phyloP scores from a whole-genome alignment of 2,329 filamentous ascomycete species.

The Alternaria sp. region DNA sequence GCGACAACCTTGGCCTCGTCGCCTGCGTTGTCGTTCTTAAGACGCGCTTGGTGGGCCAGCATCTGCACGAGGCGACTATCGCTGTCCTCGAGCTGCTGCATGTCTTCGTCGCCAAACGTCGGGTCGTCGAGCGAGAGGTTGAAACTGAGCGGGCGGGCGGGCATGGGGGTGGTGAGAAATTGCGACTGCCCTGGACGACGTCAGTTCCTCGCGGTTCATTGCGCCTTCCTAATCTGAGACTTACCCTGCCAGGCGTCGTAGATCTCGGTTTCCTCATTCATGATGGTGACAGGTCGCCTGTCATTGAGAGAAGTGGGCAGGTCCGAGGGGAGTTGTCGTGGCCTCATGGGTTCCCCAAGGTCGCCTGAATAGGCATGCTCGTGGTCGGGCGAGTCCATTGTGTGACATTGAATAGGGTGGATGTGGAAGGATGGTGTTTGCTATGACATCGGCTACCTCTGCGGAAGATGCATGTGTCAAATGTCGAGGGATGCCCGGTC shows the following conservation, averaged over 20 bases:
- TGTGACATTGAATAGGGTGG: slow-evolving; percentile 33
- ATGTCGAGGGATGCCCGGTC: slow-evolving; percentile 12
- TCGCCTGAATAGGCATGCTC: slow-evolving; percentile 46
- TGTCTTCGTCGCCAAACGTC: slow-evolving; percentile 71
- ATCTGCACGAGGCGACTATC: slow-evolving; percentile 92
- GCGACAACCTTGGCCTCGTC: slow-evolving; percentile 79
- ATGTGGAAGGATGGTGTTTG: background rate
- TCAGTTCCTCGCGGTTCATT: background rate
- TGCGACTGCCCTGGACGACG: slow-evolving; percentile 80
- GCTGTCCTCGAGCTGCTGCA: slow-evolving; percentile 70
- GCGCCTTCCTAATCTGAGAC: slow-evolving; percentile 44
- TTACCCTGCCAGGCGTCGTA: slow-evolving; percentile 98
- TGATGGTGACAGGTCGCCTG: slow-evolving; percentile 71
- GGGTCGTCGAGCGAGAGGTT: slow-evolving; percentile 83
- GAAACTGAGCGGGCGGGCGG: slow-evolving; percentile 84
- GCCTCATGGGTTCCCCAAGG: slow-evolving; percentile 32
- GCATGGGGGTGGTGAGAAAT: slow-evolving; percentile 85
- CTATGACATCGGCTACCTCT: slow-evolving; percentile 3
- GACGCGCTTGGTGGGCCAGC: slow-evolving; percentile 90
- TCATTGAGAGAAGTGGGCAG: slow-evolving; percentile 92
- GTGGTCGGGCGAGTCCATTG: slow-evolving; percentile 44
- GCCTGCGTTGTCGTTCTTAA: slow-evolving; percentile 71
- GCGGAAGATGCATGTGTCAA: slow-evolving; percentile 14
- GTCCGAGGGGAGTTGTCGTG: slow-evolving; percentile 73
- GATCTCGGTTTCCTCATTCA: slow-evolving; percentile 86